These are phyloP conservation scores for Xylaria acuta DNA, from an alignment of 495 filamentous ascomycete species.

Conservation along the genomic window DNA sequence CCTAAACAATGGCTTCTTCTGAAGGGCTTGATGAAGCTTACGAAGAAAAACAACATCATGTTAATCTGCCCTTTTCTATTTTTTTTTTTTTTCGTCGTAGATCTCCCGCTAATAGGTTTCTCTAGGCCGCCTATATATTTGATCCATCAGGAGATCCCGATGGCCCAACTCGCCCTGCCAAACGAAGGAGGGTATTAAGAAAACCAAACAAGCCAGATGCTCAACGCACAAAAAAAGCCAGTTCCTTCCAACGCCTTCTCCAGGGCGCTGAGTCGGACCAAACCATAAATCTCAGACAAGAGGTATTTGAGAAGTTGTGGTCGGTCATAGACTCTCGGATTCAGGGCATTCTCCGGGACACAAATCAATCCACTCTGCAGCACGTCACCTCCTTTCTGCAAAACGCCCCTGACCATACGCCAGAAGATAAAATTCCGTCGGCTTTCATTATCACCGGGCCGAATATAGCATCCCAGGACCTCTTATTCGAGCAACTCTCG, in stretches of 20 bases:
- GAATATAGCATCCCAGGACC: slow-evolving; percentile 79
- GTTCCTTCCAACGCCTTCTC: slow-evolving; percentile 65
- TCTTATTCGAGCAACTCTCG: slow-evolving; percentile 73
- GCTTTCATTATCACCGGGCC: slow-evolving; percentile 84
- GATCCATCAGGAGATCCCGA: slow-evolving; percentile 51
- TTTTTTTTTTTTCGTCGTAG: background rate
- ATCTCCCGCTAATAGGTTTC: slow-evolving; percentile 23
- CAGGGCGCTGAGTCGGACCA: slow-evolving; percentile 64
- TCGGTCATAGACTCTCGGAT: slow-evolving; percentile 68
- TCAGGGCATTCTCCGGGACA: slow-evolving; percentile 64
- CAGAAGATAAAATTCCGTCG: slow-evolving; percentile 66
- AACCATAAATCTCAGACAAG: slow-evolving; percentile 60
- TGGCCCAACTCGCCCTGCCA: slow-evolving; percentile 60
- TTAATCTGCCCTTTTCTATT: slow-evolving; percentile 38
- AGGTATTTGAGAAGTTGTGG: slow-evolving; percentile 73
- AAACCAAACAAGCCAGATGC: slow-evolving; percentile 36
- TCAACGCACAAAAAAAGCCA: slow-evolving; percentile 24
- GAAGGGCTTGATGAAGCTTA: slow-evolving; percentile 32
- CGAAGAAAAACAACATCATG: slow-evolving; percentile 56
- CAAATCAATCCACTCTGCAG: slow-evolving; percentile 65
- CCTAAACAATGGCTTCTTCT: slow-evolving; percentile 33
- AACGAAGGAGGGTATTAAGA: slow-evolving; percentile 64
- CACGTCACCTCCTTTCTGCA: slow-evolving; percentile 71
- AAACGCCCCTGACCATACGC: slow-evolving; percentile 47
- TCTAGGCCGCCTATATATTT: slow-evolving; percentile 75